phyloP scores from a whole-genome alignment of 2,329 filamentous ascomycete species.

The Cladobotryum protrusum region DNA sequence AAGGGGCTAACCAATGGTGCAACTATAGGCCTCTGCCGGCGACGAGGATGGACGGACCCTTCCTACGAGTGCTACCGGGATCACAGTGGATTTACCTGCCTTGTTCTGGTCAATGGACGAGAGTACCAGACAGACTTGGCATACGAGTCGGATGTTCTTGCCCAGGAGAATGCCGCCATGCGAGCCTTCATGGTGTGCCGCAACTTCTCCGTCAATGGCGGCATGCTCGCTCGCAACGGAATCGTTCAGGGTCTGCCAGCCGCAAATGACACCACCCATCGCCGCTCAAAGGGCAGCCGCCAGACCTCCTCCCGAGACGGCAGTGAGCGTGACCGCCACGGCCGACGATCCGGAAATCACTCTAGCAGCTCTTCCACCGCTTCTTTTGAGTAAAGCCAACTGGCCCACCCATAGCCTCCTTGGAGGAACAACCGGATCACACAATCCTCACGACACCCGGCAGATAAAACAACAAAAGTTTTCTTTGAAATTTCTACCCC shows the following conservation, averaged over 20 bases:
- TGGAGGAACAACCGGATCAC: neutral
- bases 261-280: constrained; percentile 40
- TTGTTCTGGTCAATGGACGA: constrained; percentile 90
- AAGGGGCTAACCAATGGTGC: constrained; percentile 12
- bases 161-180: constrained; percentile 90
- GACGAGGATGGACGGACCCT: constrained; percentile 89
- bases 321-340: constrained; percentile 36
- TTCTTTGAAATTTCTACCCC: neutral
- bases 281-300: constrained; percentile 40
- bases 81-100: constrained; percentile 73
- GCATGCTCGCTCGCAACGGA: constrained; percentile 70
- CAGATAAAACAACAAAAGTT: constrained; percentile 7
- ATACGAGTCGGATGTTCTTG: constrained; percentile 75
- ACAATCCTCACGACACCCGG: constrained; percentile 3
- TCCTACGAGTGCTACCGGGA: constrained; percentile 77
- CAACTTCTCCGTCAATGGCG: constrained; percentile 94
- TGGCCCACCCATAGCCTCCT: neutral
- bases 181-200: constrained; percentile 96
- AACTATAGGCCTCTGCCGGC: constrained; percentile 76
- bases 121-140: constrained; percentile 89
- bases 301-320: constrained; percentile 44
- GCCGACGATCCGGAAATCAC: constrained; percentile 50
- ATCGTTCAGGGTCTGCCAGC: constrained; percentile 61
- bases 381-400: constrained; percentile 45
- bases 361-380: constrained; percentile 58